Conservation (phyloP, 805 yeast genomes). For the Cyberlindnera mississippiensis region DNA sequence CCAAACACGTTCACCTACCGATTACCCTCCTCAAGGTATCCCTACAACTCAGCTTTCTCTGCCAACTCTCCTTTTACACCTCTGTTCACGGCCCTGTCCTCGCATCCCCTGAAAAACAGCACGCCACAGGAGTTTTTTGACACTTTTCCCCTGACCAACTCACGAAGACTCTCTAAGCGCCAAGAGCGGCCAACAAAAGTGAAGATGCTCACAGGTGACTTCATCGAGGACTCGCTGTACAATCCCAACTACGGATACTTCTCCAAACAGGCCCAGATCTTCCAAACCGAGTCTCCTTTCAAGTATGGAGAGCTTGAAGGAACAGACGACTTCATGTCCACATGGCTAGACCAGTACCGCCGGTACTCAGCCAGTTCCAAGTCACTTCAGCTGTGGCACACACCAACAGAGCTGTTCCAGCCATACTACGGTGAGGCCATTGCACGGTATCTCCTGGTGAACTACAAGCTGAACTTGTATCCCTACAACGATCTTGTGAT, state of each 20-base stretch:
- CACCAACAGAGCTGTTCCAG: slow-evolving; percentile 81
- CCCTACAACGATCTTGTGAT: slow-evolving; percentile 71
- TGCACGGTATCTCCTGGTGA: slow-evolving; percentile 72
- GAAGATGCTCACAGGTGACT: slow-evolving; percentile 73
- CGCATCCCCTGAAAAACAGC: slow-evolving; percentile 16
- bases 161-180: slow-evolving; percentile 24
- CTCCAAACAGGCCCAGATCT: slow-evolving; percentile 71
- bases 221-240: slow-evolving; percentile 80
- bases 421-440: slow-evolving; percentile 85
- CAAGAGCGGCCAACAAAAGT: slow-evolving; percentile 51
- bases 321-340: slow-evolving; percentile 64
- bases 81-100: slow-evolving; percentile 15
- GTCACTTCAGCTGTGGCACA: slow-evolving; percentile 73
- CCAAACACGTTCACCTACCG: slow-evolving; percentile 22
- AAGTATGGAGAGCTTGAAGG: slow-evolving; percentile 53
- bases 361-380: slow-evolving; percentile 39
- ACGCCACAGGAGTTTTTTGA: slow-evolving; percentile 21
- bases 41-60: slow-evolving; percentile 12
- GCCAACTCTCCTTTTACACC: slow-evolving; percentile 15
- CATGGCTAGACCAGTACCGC: slow-evolving; percentile 61
- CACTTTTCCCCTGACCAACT: slow-evolving; percentile 17
- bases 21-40: slow-evolving; percentile 18
- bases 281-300: slow-evolving; percentile 62
- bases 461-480: slow-evolving; percentile 62
- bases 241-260: slow-evolving; percentile 83